Percentiles rank a stretch among this genome's conserved stretches.
These are phyloP conservation scores for Plasmodium fragile DNA, from an alignment of 169 alveolate species.

Conservation along the genomic window DNA sequence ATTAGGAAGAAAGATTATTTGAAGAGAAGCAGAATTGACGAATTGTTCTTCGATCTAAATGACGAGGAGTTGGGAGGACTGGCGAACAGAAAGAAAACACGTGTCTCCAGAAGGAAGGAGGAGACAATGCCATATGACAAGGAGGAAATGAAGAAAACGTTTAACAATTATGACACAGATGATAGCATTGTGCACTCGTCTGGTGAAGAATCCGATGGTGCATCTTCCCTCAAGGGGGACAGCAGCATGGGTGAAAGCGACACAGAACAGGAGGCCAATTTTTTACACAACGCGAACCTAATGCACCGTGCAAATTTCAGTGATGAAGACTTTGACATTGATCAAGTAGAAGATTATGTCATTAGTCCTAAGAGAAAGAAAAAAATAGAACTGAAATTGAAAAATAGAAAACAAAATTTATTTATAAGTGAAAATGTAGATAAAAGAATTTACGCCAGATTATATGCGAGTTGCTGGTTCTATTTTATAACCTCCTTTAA, in stretches of 20 bases:
- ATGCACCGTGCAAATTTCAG: not conserved
- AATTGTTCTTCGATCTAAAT: slow-evolving; percentile 6
- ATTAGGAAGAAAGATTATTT: slow-evolving; percentile 12
- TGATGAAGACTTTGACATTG: not conserved
- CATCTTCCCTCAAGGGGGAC: not conserved
- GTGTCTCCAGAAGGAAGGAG: not conserved
- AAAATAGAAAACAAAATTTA: slow-evolving; percentile 54
- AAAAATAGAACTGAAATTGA: slow-evolving; percentile 6
- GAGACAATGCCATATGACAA: not conserved
- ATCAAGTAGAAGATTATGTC: not conserved
- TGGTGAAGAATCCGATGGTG: not conserved
- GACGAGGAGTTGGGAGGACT: slow-evolving; percentile 26
- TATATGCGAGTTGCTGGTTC: slow-evolving; percentile 67
- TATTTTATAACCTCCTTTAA: slow-evolving; percentile 56
- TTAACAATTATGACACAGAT: slow-evolving; percentile 34
- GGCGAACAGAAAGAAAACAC: not conserved
- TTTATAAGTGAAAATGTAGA: slow-evolving; percentile 57
- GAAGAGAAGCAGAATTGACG: slow-evolving; percentile 28
- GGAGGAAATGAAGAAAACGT: slow-evolving; percentile 8
- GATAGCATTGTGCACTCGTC: slow-evolving; percentile 45
- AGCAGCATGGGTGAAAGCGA: not conserved
- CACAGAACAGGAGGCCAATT: not conserved
- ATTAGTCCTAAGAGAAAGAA: not conserved
- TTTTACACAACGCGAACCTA: not conserved
- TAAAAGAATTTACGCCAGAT: slow-evolving; percentile 24